Base-by-base conservation (phyloP, 1,284 basidiomycete species). In the Schizophyllum amplum region DNA sequence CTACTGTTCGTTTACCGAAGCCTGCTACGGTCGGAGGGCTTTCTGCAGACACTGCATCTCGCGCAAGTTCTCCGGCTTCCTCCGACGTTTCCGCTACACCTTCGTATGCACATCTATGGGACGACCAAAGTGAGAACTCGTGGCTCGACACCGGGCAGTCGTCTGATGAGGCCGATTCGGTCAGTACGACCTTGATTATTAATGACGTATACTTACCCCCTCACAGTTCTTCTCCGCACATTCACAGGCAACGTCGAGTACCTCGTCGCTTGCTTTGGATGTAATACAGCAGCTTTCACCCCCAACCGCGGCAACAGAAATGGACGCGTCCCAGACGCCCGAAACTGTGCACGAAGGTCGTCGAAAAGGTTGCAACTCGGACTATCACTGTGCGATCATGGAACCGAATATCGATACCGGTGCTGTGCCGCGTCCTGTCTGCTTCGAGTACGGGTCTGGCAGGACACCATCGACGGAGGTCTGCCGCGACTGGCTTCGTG, bases 81-180 rank as follows among this genome's bases (percentile, higher is more conserved):
- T n/a, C n/a, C n/a, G n/a, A n/a, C n/a, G n/a, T n/a, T n/a, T n/a
- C n/a, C n/a, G n/a, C n/a, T n/a, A n/a, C n/a, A n/a, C n/a, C n/a
- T n/a, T 9, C 33, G 13, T 4, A 42, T 9, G 33, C 33, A 3
- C 33, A 9, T 4, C 33, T 17, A 9, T 9, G 4, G 33, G 7
- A 42, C 2, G 33, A 9, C 4, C 13, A 9, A 3, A 42, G 33
- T 17, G 33, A 42, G 13, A 42, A 9, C 2, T 42, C 33, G 33
- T 42, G 33, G 33, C 17, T 42, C 21, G 62, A 61, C 11, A 56
- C 50, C 11, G 53, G 59, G 51, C 25, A 60, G 54, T 47, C 53
- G 53, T 54, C 53, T 11, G 27, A 25, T 24, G 27, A 24, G 3
- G 59, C 51, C 9, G 57, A 59, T n/a, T 53, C 15, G 49, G 49